These are phyloP conservation scores for Haplosporangium sp. DNA, from an alignment of 371 early-diverging fungal species.

Conservation along the genomic window DNA sequence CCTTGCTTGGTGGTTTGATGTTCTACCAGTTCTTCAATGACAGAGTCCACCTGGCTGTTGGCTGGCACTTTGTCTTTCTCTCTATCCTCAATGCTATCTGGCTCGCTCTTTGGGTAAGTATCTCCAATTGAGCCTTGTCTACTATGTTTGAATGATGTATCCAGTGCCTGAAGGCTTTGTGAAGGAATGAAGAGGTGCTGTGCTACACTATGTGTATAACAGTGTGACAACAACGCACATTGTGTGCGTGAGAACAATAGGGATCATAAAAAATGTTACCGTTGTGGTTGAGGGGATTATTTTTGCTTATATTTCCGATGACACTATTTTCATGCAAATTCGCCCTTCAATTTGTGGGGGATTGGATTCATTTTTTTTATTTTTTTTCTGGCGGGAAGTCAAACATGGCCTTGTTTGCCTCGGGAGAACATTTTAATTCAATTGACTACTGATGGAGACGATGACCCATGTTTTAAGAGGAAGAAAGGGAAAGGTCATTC, in stretches of 20 bases:
- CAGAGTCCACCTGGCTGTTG: slow-evolving; percentile 71
- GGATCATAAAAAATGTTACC: too few species aligned
- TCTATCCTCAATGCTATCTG: slow-evolving; percentile 69
- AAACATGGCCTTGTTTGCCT: neutral
- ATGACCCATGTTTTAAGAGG: neutral
- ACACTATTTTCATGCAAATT: neutral
- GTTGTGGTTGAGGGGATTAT: too few species aligned
- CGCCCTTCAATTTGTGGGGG: neutral
- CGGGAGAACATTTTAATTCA: neutral
- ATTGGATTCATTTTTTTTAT: too few species aligned
- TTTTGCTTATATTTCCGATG: neutral
- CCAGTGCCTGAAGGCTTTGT: neutral
- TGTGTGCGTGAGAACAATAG: too few species aligned
- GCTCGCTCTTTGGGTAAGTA: slow-evolving; percentile 70
- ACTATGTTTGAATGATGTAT: neutral
- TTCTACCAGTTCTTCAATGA: slow-evolving; percentile 76
- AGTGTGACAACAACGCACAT: too few species aligned
- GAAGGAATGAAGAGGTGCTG: neutral
- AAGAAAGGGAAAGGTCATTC: neutral
- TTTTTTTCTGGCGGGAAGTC: neutral
- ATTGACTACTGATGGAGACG: neutral
- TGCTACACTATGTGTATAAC: too few species aligned
- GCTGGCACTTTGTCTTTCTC: slow-evolving; percentile 77
- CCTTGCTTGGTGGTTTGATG: slow-evolving; percentile 72
- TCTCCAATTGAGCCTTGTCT: neutral